phyloP scores from a whole-genome alignment of 108 stramenopile species.

The Cyclotella cryptica region DNA sequence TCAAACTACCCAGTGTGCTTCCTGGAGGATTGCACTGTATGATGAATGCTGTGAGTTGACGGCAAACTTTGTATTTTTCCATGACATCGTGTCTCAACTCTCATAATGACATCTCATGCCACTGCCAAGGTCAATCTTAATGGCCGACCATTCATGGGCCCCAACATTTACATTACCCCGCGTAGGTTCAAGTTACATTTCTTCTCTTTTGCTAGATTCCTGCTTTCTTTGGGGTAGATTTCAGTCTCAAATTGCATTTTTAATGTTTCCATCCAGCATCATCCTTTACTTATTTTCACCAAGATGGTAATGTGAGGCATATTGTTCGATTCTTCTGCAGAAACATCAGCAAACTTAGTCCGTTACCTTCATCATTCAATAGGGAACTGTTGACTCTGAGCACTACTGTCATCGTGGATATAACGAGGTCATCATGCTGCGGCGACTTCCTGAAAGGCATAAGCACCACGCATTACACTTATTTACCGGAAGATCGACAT shows the following conservation, averaged over 20 bases:
- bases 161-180: constrained; percentile 82
- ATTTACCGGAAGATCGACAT: constrained; percentile 29
- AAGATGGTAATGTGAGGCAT: constrained; percentile 60
- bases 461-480: constrained; percentile 67
- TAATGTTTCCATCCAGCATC: not conserved
- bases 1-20: constrained; percentile 64
- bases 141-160: constrained; percentile 85
- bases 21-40: constrained; percentile 83
- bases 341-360: not conserved
- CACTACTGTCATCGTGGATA: constrained; percentile 76
- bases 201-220: not conserved
- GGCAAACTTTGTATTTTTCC: too few species aligned
- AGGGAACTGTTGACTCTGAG: constrained; percentile 90
- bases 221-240: too few species aligned
- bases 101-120: not conserved
- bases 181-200: constrained; percentile 12
- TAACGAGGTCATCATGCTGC: constrained; percentile 88
- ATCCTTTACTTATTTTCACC: constrained; percentile 81
- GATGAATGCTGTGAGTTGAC: constrained; percentile 84
- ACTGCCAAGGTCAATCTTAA: constrained; percentile 54
- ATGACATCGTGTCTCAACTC: too few species aligned
- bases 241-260: too few species aligned
- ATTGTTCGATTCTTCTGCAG: not conserved
- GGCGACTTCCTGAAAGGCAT: constrained; percentile 78
- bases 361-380: not conserved